Percentiles rank a stretch among this genome's conserved stretches.
These are phyloP conservation scores for Amphirosellinia nigrospora DNA, from an alignment of 495 filamentous ascomycete species.

Conservation along the genomic window DNA sequence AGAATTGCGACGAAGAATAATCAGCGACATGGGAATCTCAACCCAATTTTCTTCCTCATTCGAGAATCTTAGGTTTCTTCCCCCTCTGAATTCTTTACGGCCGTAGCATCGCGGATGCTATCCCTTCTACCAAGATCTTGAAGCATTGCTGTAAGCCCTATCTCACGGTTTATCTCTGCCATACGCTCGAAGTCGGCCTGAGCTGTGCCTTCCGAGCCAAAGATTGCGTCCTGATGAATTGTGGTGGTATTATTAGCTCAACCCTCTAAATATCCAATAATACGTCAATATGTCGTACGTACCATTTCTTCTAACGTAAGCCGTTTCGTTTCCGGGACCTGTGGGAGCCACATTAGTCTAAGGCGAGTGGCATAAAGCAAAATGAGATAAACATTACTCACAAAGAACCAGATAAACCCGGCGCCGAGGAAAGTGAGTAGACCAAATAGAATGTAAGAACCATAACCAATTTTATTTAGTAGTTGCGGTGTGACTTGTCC, in stretches of 20 bases:
- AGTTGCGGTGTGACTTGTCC: slow-evolving; percentile 79
- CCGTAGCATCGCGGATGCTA: slow-evolving; percentile 27
- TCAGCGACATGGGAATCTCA: neutral
- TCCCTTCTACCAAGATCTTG: slow-evolving; percentile 30
- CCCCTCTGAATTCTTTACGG: slow-evolving; percentile 32
- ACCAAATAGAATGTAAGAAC: slow-evolving; percentile 83
- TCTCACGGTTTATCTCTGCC: slow-evolving; percentile 73
- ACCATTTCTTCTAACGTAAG: slow-evolving; percentile 59
- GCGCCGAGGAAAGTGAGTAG: slow-evolving; percentile 71
- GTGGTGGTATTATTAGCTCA: slow-evolving; percentile 49
- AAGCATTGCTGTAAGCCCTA: slow-evolving; percentile 62
- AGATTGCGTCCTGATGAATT: slow-evolving; percentile 68
- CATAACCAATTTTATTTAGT: slow-evolving; percentile 72
- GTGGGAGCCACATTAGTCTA: slow-evolving; percentile 51
- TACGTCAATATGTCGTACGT: slow-evolving; percentile 15
- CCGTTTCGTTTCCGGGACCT: slow-evolving; percentile 58
- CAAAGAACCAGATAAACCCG: slow-evolving; percentile 74
- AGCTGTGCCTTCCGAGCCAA: slow-evolving; percentile 73
- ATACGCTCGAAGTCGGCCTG: slow-evolving; percentile 75
- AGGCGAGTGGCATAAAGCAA: neutral
- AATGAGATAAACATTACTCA: slow-evolving; percentile 33
- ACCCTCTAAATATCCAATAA: neutral
- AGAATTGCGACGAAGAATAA: neutral
- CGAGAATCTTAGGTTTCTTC: slow-evolving; percentile 20
- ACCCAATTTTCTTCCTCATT: neutral